These are phyloP conservation scores for Talaromyces verruculosus DNA, from an alignment of 2,329 filamentous ascomycete genomes.

Conservation along the genomic window DNA sequence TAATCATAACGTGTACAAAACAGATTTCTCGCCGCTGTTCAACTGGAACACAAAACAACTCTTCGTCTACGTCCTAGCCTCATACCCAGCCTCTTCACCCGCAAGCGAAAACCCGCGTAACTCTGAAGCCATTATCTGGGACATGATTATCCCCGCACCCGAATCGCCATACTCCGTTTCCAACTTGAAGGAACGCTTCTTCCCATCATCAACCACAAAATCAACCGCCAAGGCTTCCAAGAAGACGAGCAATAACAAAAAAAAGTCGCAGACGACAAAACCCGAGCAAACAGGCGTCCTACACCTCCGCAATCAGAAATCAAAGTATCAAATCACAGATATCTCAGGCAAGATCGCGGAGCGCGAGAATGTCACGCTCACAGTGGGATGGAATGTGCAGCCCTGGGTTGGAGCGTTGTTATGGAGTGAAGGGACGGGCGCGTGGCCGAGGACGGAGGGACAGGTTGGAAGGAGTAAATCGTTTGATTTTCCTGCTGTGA, in stretches of 20 bases:
- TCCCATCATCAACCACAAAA: conserved; percentile 26
- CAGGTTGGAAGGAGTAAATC: conserved; percentile 51
- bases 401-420: conserved; percentile 89
- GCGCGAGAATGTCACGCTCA: conserved; percentile 70
- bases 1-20: background rate
- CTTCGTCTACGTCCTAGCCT: conserved; percentile 92
- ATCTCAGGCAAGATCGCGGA: conserved; percentile 75
- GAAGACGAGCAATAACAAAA: conserved; percentile 11
- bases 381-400: conserved; percentile 93
- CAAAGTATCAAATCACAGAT: conserved; percentile 97
- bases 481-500: conserved; percentile 57
- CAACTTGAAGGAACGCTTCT: conserved; percentile 39
- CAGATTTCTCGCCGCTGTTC: conserved; percentile 86
- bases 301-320: conserved; percentile 76
- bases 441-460: conserved; percentile 54
- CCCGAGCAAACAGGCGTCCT: conserved; percentile 59
- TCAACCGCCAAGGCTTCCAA: conserved; percentile 8
- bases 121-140: conserved; percentile 84
- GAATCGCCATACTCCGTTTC: conserved; percentile 45
- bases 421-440: conserved; percentile 64
- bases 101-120: conserved; percentile 31
- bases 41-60: conserved; percentile 99
- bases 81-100: conserved; percentile 54
- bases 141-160: conserved; percentile 79
- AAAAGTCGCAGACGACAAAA: conserved; percentile 22